Conservation (phyloP, 2,329 filamentous ascomycete species). For the Cladosporium sp. region DNA sequence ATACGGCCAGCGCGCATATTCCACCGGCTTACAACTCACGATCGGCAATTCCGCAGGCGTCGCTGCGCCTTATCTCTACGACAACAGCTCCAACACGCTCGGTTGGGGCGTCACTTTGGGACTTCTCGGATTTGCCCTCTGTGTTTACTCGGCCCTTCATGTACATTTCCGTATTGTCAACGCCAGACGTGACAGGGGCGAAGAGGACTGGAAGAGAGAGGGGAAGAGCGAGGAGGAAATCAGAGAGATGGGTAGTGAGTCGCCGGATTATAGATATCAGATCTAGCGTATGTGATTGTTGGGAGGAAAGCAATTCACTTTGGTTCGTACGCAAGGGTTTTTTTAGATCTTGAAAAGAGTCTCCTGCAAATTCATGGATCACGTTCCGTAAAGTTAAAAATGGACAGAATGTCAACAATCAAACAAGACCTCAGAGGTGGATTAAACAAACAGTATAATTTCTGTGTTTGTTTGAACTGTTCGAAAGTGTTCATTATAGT, state of each 20-base stretch:
- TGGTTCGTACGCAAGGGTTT: too few species aligned
- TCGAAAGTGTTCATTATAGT: too few species aligned
- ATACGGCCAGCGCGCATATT: slow-evolving; percentile 70
- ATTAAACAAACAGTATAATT: too few species aligned
- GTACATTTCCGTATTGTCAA: slow-evolving; percentile 35
- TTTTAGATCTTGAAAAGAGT: background rate
- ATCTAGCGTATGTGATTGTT: too few species aligned
- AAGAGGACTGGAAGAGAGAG: slow-evolving; percentile 35
- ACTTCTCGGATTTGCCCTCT: background rate
- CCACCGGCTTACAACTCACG: slow-evolving; percentile 65
- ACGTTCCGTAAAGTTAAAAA: too few species aligned
- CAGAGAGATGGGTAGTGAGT: slow-evolving; percentile 40
- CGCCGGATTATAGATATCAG: background rate
- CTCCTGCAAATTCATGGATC: background rate
- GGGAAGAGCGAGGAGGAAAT: slow-evolving; percentile 40
- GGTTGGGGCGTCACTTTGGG: background rate
- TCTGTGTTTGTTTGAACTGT: too few species aligned
- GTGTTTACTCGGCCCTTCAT: slow-evolving; percentile 26
- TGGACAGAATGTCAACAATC: too few species aligned
- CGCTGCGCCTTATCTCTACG: slow-evolving; percentile 41
- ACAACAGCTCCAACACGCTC: slow-evolving; percentile 1
- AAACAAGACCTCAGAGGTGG: too few species aligned
- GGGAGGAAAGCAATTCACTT: too few species aligned
- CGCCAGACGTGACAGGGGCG: slow-evolving; percentile 33
- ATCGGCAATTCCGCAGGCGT: slow-evolving; percentile 68